Evolutionary conservation across 2,329 filamentous ascomycete species (phyloP).

Genomic region (Xylariaceae sp.): DNA sequence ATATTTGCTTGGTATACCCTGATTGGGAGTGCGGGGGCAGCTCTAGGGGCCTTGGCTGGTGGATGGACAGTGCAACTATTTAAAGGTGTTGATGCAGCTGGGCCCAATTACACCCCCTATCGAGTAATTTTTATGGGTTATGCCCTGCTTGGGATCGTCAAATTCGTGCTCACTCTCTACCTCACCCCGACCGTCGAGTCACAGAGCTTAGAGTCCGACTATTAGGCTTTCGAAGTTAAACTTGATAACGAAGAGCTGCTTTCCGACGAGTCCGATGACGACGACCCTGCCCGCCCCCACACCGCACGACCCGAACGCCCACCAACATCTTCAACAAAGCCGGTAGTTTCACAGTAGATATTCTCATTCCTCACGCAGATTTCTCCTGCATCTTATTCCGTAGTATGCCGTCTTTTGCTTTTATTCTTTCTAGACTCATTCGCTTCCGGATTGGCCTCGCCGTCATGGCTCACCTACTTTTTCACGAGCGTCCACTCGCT

Average conservation of each 20-base stretch:
- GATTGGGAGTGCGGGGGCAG: conserved; percentile 57
- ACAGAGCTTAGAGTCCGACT: conserved; percentile 20
- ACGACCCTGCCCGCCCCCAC: too few relatives aligned
- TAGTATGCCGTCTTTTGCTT: conserved; percentile 19
- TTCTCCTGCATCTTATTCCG: conserved; percentile 23
- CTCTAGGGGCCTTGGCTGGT: conserved; percentile 54
- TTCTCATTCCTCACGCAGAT: conserved; percentile 17
- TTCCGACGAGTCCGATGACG: conserved; percentile 19
- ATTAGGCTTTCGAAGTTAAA: conserved; percentile 16
- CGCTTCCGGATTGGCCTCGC: too few relatives aligned
- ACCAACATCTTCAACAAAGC: too few relatives aligned
- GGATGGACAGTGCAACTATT: conserved; percentile 59
- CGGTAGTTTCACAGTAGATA: too few relatives aligned
- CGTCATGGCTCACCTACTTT: conserved; percentile 56
- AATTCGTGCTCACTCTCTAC: conserved; percentile 49
- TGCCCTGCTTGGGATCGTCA: conserved; percentile 54
- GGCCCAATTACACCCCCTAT: conserved; percentile 20
- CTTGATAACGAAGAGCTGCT: neutral
- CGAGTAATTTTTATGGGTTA: conserved; percentile 55
- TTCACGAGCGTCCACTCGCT: conserved; percentile 50
- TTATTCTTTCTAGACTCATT: conserved; percentile 41
- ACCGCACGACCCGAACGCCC: too few relatives aligned
- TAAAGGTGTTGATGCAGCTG: conserved; percentile 30
- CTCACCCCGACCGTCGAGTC: conserved; percentile 40
- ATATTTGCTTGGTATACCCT: conserved; percentile 63